Percentiles rank a stretch among this genome's conserved stretches.
Evolutionary conservation across 768 basidiomycete genomes (phyloP).

Genomic region (Pisolithus sp.): DNA sequence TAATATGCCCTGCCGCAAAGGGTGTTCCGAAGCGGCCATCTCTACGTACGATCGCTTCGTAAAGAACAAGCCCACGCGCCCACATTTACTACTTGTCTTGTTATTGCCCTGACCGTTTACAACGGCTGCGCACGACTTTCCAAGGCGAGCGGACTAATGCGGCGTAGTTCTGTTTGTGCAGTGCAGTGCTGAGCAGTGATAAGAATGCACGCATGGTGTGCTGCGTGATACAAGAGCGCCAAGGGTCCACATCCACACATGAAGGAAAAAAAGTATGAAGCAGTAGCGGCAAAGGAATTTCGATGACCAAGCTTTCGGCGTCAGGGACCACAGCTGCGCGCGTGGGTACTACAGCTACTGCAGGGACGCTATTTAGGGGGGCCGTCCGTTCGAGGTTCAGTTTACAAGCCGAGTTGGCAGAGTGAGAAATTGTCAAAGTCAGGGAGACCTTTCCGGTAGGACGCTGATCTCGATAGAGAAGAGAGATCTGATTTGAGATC

Average conservation of each 20-base stretch:
- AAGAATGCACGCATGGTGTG: too few relatives aligned
- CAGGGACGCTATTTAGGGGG: too few relatives aligned
- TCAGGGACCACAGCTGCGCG: too few relatives aligned
- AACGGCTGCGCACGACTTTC: neutral
- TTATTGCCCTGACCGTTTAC: neutral
- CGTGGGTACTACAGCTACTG: too few relatives aligned
- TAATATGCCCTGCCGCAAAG: neutral
- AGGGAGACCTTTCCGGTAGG: slow-evolving; percentile 7
- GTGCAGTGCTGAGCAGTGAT: neutral
- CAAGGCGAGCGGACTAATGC: neutral
- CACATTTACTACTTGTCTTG: neutral
- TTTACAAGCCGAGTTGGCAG: neutral
- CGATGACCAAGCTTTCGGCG: too few relatives aligned
- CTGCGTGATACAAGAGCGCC: too few relatives aligned
- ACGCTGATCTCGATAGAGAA: slow-evolving; percentile 1
- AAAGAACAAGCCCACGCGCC: neutral
- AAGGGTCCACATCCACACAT: too few relatives aligned
- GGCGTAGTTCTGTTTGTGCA: too few relatives aligned
- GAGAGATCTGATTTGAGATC: slow-evolving; percentile 6
- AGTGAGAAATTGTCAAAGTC: neutral
- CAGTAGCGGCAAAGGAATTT: too few relatives aligned
- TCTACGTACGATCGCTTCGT: neutral
- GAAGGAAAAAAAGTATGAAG: too few relatives aligned
- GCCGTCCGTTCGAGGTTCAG: too few relatives aligned
- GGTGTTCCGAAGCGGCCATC: neutral